Base-by-base conservation (phyloP, 768 basidiomycete species). In the Boletus patriciae region DNA sequence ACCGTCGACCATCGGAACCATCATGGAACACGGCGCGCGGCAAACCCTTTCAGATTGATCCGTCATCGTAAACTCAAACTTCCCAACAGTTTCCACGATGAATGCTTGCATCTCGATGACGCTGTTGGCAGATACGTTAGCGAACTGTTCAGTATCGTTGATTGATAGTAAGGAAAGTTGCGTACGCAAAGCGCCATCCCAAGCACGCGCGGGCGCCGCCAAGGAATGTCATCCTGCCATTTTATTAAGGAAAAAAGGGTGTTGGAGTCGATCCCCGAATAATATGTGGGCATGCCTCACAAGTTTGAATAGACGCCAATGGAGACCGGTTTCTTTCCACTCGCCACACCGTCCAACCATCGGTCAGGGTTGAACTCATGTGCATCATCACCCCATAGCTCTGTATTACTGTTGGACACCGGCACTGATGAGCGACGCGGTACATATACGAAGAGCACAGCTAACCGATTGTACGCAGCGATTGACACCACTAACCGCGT, bases 51-150 rank as follows among this genome's bases (percentile, higher is more conserved):
- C 61, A 21, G 63, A 55, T 21, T 62, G 65, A 5, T 71, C 67
- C 18, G 73, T 73, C 53, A 66, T 62, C 41, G 62, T 57, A 58
- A 86, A 81, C 59, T 85, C 79, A 61, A 86, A 83, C 60, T 80
- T 75, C 34, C 75, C 68, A 40, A 86, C 54, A 21, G 83, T 71
- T 62, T 84, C 83, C 23, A 80, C 76, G n/a, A 86, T 63, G 68
- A 87, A 84, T 0, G 78, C 75, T 59, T 86, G 85, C 16, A 85
- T 64, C 65, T 87, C 83, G 40, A 77, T 64, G 0, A 84, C 62
- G 5, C 74, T 76, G 59, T 42, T 2, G 21, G 23, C 4, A 12
- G 36, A 42, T 34, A n/a, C 27, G 9, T 51, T 25, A n/a, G 11
- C 27, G 7, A 49, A 56, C 25, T 21, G 40, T 36, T 52, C 25